Evolutionary conservation across 148 eudicot genomes (phyloP).

Genomic region (Rhododendron vialii): DNA sequence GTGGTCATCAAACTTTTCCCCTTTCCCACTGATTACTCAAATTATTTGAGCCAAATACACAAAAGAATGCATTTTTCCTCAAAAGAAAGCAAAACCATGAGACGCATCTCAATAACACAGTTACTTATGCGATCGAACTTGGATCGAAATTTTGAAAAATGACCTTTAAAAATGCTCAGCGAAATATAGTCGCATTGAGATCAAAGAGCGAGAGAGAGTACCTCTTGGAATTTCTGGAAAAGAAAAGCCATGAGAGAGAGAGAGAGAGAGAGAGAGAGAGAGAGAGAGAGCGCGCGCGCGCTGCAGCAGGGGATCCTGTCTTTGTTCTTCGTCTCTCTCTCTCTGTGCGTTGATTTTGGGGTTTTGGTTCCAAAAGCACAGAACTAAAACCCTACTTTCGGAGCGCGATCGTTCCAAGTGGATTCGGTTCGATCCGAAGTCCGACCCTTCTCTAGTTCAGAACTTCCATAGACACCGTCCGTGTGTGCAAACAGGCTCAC

Average conservation of each 20-base stretch:
- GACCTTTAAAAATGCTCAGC: background rate
- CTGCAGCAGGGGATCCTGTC: background rate
- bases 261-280: background rate
- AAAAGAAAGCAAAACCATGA: background rate
- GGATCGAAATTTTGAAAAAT: background rate
- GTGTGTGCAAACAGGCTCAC: too few species aligned
- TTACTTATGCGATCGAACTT: background rate
- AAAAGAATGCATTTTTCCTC: background rate
- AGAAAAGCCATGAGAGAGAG: conserved; percentile 41
- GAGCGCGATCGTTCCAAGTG: background rate
- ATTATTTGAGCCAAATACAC: background rate
- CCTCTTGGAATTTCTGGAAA: conserved; percentile 76
- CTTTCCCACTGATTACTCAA: background rate
- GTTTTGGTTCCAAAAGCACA: background rate
- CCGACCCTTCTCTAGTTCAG: background rate
- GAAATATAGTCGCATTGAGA: background rate
- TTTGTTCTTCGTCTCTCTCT: background rate
- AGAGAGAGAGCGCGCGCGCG: background rate
- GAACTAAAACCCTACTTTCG: background rate
- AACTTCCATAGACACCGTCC: too few species aligned
- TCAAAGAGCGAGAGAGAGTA: conserved; percentile 12
- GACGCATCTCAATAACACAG: background rate
- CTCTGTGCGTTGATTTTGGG: background rate
- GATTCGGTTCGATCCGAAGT: background rate
- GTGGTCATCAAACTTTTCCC: background rate